Evolutionary conservation across 2,329 filamentous ascomycete species (phyloP), one percentile per base, ranked within the genome.

Genomic region (Alternaria longipes): DNA sequence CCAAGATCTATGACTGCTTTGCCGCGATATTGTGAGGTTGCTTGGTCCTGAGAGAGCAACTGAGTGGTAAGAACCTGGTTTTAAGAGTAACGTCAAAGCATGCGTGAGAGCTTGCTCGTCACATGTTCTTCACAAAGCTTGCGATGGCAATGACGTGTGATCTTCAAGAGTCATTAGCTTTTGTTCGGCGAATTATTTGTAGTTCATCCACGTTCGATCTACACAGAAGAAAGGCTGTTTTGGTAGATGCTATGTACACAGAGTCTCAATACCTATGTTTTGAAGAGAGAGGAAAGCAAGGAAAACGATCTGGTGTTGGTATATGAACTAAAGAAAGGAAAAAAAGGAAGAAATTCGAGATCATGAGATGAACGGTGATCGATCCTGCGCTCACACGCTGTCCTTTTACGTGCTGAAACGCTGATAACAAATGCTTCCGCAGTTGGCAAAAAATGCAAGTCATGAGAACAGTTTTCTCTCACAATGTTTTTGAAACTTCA

Each of bases 281-380:
- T 26, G 46, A 50, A 50, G 20, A 36, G 14, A 5, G 20, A 38
- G 14, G 32, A 24, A 36, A 36, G 30, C 30, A 50, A 38, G 46
- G 32, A 50, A 26, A 50, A 38, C 46, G 46, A 50, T 50, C 46
- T 50, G 46, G 46, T 50, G 46, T 50, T 50, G 46, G 46, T 50
- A 50, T 50, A 38, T 50, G 32, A 36, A 50, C 46, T 50, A 24
- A n/a, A 24, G 32, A 38, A 38, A 50, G 8, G 8, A 12, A 32
- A 36, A 38, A 38, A 18, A 34, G 30, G 8, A 50, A 50, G 22
- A 50, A 36, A 50, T 26, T 36, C 36, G 5, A 50, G 32, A 50
- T 38, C 46, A 50, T 50, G 32, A 50, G 46, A 38, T 50, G 20
- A 50, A 24, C 32, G 30, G 46, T 50, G 46, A 50, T 38, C 46